phyloP scores from a whole-genome alignment of 2,329 filamentous ascomycete genomes.

The Colletotrichum tropicale region DNA sequence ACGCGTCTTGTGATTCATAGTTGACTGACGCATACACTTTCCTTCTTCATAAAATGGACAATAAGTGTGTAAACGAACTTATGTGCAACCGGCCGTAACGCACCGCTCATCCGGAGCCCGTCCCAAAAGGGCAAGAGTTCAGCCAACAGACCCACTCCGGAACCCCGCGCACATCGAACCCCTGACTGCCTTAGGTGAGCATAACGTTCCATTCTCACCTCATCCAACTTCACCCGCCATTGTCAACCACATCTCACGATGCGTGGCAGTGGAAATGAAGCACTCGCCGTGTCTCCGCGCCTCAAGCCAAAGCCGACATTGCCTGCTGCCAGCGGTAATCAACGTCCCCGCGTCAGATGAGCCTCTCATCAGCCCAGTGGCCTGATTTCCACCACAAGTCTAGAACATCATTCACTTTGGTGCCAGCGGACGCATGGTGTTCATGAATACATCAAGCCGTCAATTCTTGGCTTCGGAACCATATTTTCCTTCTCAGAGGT shows the following conservation, averaged over 20 bases:
- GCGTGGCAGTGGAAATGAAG: not conserved
- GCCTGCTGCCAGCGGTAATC: not conserved
- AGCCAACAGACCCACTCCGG: not conserved
- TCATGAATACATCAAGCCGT: not conserved
- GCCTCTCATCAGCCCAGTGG: not conserved
- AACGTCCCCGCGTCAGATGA: not conserved
- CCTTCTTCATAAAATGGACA: not conserved
- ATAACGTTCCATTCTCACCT: not conserved
- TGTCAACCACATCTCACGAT: not conserved
- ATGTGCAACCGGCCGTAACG: not conserved
- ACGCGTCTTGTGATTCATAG: not conserved
- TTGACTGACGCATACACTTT: not conserved
- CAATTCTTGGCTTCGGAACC: not conserved
- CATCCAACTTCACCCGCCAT: not conserved
- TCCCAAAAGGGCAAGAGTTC: slow-evolving; percentile 1
- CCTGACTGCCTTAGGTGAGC: not conserved
- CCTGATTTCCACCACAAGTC: not conserved
- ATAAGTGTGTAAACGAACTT: not conserved
- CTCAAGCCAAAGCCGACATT: not conserved
- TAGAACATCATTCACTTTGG: not conserved
- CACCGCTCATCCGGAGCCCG: not conserved
- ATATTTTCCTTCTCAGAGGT: not conserved
- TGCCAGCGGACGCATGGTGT: not conserved
- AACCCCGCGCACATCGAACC: not conserved
- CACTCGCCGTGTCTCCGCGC: not conserved